phyloP scores from a whole-genome alignment of 2,329 filamentous ascomycete species.

The Xylariaceae sp. region DNA sequence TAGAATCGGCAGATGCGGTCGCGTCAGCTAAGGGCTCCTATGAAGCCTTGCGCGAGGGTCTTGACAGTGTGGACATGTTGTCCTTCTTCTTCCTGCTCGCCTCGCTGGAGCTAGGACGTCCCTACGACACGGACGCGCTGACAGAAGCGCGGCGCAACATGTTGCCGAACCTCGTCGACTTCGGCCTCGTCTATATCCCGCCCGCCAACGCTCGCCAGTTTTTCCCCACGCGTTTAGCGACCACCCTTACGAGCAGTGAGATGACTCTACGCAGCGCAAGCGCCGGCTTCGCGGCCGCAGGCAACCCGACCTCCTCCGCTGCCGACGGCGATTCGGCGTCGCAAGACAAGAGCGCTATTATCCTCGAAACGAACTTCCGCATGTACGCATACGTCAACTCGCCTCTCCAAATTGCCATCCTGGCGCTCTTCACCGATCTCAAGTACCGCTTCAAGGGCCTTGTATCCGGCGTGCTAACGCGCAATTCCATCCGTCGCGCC shows the following conservation, averaged over 20 bases:
- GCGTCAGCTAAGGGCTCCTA: constrained; percentile 37
- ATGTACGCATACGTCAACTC: constrained; percentile 96
- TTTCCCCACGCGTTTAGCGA: constrained; percentile 91
- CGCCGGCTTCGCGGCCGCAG: constrained; percentile 63
- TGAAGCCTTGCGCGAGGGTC: constrained; percentile 45
- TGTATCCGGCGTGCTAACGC: constrained; percentile 84
- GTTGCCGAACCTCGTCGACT: constrained; percentile 84
- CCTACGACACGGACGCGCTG: constrained; percentile 82
- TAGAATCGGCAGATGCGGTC: constrained; percentile 67
- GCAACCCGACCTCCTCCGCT: constrained; percentile 32
- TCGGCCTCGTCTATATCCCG: constrained; percentile 80
- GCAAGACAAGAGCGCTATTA: constrained; percentile 69
- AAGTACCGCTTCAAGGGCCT: constrained; percentile 91
- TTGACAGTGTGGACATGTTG: constrained; percentile 89
- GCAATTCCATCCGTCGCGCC: constrained; percentile 79
- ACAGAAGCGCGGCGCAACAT: constrained; percentile 79
- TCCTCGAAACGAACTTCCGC: constrained; percentile 96
- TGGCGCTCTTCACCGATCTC: constrained; percentile 82
- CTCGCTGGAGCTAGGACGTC: constrained; percentile 82
- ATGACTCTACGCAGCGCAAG: constrained; percentile 65
- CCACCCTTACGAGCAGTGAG: constrained; percentile 75
- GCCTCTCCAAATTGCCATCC: constrained; percentile 87
- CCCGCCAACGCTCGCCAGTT: constrained; percentile 54
- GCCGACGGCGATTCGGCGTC: constrained; percentile 28
- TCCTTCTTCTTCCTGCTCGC: constrained; percentile 95